Conservation (phyloP, 2,329 filamentous ascomycete genomes). For the Penicillium decumbens region DNA sequence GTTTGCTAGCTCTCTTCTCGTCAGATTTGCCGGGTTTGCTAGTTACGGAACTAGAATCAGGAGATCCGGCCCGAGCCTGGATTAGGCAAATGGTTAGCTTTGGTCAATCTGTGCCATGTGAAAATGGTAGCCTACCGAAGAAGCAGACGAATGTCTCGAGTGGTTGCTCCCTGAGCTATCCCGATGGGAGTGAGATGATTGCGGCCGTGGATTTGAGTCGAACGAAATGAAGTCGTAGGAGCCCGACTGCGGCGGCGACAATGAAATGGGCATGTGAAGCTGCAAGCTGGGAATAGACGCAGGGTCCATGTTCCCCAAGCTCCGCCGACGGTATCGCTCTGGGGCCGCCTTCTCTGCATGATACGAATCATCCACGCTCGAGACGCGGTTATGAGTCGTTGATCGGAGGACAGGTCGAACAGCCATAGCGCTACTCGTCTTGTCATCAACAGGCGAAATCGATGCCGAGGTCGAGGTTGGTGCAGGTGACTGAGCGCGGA, state of each 20-base stretch:
- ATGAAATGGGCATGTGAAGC: slow-evolving; percentile 30
- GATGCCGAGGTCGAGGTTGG: slow-evolving; percentile 2
- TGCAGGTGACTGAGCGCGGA: slow-evolving; percentile 19
- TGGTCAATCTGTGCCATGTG: neutral
- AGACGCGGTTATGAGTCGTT: slow-evolving; percentile 52
- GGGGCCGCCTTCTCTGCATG: slow-evolving; percentile 52
- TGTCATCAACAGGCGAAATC: slow-evolving; percentile 38
- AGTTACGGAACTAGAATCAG: slow-evolving; percentile 20
- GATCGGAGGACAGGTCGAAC: slow-evolving; percentile 35
- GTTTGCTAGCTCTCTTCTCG: slow-evolving; percentile 62
- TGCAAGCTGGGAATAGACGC: slow-evolving; percentile 36
- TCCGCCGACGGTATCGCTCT: slow-evolving; percentile 79
- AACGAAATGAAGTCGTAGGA: slow-evolving; percentile 34
- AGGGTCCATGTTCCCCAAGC: slow-evolving; percentile 64
- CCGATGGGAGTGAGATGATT: slow-evolving; percentile 44
- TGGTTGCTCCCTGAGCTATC: slow-evolving; percentile 63
- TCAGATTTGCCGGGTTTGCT: slow-evolving; percentile 54
- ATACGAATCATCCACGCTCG: slow-evolving; percentile 66
- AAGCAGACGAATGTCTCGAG: slow-evolving; percentile 51
- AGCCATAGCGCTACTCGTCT: slow-evolving; percentile 30
- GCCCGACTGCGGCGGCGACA: slow-evolving; percentile 29
- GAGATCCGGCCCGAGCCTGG: slow-evolving; percentile 24
- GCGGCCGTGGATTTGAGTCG: slow-evolving; percentile 29
- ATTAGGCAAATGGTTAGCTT: neutral
- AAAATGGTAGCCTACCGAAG: slow-evolving; percentile 56